A percentile compares a stretch with the other conserved stretches of the same genome.
Evolutionary conservation across 345 rosid species (phyloP).

Genomic region (Heritiera littoralis): DNA sequence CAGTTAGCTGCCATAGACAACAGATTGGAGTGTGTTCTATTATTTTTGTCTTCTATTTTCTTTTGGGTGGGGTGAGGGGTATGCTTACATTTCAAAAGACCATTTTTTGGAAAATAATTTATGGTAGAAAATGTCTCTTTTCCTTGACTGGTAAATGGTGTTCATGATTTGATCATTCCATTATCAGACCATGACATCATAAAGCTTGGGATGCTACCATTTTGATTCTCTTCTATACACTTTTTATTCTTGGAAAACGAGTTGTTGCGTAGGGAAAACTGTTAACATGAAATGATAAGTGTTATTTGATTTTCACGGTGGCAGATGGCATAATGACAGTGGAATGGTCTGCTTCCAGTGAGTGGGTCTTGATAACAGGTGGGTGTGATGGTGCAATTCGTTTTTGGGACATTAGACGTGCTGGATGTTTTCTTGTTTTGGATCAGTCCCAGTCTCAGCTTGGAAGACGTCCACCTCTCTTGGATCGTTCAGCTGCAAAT

Average conservation of each 20-base stretch:
- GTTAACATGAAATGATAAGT: neutral
- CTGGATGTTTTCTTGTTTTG: constrained; percentile 87
- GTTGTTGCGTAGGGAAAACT: neutral
- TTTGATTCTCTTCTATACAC: neutral
- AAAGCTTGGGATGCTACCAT: neutral
- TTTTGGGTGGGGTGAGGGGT: neutral
- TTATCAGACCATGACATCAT: neutral
- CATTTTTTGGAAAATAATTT: neutral
- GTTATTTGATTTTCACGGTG: constrained; percentile 30
- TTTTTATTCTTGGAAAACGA: neutral
- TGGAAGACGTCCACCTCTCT: constrained; percentile 74
- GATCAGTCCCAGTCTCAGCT: constrained; percentile 87
- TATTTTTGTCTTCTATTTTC: neutral
- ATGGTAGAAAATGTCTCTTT: neutral
- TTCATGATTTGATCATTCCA: neutral
- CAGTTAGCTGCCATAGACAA: neutral
- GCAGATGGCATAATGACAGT: constrained; percentile 91
- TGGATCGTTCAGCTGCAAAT: constrained; percentile 41
- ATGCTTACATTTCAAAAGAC: neutral
- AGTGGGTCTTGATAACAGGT: constrained; percentile 88
- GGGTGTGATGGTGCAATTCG: constrained; percentile 99
- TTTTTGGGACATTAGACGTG: constrained; percentile 94
- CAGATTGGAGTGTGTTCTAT: neutral
- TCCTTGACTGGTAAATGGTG: neutral
- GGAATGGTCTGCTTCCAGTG: constrained; percentile 95